phyloP scores from a whole-genome alignment of 2,329 filamentous ascomycete genomes.

The Fusarium sp. region DNA sequence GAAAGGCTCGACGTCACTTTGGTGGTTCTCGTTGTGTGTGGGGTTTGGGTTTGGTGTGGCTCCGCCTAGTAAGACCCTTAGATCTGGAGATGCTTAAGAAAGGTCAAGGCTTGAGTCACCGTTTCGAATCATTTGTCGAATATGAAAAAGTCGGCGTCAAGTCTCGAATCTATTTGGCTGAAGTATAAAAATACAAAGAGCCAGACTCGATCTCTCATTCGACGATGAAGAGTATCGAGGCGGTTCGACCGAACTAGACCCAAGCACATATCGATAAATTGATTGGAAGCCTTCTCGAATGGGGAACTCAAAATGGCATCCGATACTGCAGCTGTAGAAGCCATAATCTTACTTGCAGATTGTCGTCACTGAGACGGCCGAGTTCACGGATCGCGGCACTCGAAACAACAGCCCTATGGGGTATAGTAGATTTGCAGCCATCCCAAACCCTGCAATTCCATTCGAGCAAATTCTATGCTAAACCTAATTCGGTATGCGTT shows the following conservation, averaged over 20 bases:
- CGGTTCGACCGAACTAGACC: not conserved
- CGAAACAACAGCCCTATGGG: conserved; percentile 37
- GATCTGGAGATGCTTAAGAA: not conserved
- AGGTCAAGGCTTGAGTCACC: not conserved
- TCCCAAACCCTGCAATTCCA: conserved; percentile 3
- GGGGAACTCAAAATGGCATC: not conserved
- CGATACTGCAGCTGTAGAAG: not conserved
- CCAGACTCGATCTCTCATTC: not conserved
- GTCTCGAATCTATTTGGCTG: not conserved
- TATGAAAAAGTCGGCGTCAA: not conserved
- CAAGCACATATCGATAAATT: not conserved
- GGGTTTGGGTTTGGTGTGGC: conserved; percentile 5
- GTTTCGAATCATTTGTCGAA: not conserved
- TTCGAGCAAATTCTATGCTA: conserved; percentile 25
- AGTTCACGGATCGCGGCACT: conserved; percentile 26
- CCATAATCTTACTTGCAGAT: conserved; percentile 12
- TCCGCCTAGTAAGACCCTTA: conserved; percentile 14
- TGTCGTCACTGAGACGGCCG: not conserved
- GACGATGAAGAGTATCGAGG: not conserved
- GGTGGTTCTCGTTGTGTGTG: conserved; percentile 13
- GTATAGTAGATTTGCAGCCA: conserved; percentile 28
- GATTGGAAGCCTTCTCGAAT: not conserved
- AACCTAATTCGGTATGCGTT: conserved; percentile 25
- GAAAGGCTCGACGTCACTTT: conserved; percentile 37
- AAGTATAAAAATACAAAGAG: not conserved